Evolutionary conservation across 139 green algal genomes (phyloP).

Genomic region (Astrephomene gubernaculifera): DNA sequence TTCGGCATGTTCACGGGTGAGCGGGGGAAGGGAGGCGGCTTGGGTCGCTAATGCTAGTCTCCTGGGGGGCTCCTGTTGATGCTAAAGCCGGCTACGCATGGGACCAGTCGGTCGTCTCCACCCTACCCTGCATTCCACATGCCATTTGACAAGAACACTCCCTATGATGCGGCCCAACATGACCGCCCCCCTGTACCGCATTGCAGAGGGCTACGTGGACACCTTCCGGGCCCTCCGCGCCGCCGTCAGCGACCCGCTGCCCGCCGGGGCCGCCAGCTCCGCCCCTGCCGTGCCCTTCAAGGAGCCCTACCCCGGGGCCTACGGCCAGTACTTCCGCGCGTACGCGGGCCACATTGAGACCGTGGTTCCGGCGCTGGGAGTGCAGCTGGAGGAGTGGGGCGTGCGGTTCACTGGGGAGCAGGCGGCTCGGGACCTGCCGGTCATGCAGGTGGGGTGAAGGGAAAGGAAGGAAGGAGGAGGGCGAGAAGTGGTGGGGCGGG

Average conservation of each 20-base stretch:
- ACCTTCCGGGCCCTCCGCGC: constrained; percentile 15
- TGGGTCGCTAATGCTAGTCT: no score
- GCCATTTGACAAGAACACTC: no score
- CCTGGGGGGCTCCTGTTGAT: no score
- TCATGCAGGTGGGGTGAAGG: constrained; percentile 37
- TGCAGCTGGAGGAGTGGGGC: constrained; percentile 48
- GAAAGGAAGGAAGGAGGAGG: no score
- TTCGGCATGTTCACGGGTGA: constrained; percentile 27
- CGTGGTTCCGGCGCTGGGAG: constrained; percentile 14
- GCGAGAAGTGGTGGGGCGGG: no score
- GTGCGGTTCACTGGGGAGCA: constrained; percentile 39
- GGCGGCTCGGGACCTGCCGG: constrained; percentile 14
- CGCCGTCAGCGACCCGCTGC: neutral
- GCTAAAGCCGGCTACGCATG: no score
- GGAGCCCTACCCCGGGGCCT: constrained; percentile 27
- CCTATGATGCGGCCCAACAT: no score
- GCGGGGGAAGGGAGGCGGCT: no score
- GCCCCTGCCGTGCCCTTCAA: neutral
- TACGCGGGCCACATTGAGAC: constrained; percentile 33
- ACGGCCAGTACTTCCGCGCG: constrained; percentile 21
- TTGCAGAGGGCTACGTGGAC: constrained; percentile 44
- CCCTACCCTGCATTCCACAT: no score
- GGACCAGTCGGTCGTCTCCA: no score
- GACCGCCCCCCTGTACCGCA: no score
- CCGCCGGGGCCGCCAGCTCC: neutral